Evolutionary conservation across 805 yeast species (phyloP).

Genomic region (Wickerhamomyces bisporus): DNA sequence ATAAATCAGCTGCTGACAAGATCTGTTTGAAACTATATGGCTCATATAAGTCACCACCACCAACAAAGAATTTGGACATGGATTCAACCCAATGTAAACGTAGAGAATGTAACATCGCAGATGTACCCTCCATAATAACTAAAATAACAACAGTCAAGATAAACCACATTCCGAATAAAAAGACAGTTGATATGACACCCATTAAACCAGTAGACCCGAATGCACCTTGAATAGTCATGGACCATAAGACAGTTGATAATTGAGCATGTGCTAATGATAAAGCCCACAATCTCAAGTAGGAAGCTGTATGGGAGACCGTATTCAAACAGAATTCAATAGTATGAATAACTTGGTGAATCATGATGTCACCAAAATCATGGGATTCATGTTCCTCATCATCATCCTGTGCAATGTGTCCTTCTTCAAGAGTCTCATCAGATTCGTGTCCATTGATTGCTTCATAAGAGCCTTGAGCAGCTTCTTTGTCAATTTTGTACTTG

Average conservation of each 20-base stretch:
- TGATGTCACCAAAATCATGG: constrained; percentile 84
- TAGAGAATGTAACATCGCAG: constrained; percentile 96
- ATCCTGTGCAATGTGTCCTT: constrained; percentile 42
- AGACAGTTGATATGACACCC: constrained; percentile 73
- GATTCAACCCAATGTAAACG: constrained; percentile 99
- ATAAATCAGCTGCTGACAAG: constrained; percentile 12
- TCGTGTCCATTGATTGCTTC: constrained; percentile 31
- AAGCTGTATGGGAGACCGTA: constrained; percentile 97
- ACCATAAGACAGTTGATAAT: constrained; percentile 90
- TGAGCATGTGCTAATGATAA: constrained; percentile 97
- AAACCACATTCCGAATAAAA: constrained; percentile 93
- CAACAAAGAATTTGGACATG: constrained; percentile 96
- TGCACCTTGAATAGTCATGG: constrained; percentile 84
- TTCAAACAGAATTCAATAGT: constrained; percentile 97
- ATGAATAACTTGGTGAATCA: constrained; percentile 97
- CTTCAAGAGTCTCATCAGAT: constrained; percentile 45
- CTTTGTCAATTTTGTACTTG: constrained; percentile 41
- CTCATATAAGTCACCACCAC: constrained; percentile 86
- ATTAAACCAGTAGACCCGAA: constrained; percentile 50
- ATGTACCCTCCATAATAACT: constrained; percentile 97
- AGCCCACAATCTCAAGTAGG: constrained; percentile 97
- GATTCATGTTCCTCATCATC: constrained; percentile 41
- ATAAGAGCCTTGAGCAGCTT: constrained; percentile 19
- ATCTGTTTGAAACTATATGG: constrained; percentile 66
- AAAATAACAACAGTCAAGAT: constrained; percentile 82